phyloP scores from a whole-genome alignment of 805 yeast genomes.

The Lachancea nothofagi region DNA sequence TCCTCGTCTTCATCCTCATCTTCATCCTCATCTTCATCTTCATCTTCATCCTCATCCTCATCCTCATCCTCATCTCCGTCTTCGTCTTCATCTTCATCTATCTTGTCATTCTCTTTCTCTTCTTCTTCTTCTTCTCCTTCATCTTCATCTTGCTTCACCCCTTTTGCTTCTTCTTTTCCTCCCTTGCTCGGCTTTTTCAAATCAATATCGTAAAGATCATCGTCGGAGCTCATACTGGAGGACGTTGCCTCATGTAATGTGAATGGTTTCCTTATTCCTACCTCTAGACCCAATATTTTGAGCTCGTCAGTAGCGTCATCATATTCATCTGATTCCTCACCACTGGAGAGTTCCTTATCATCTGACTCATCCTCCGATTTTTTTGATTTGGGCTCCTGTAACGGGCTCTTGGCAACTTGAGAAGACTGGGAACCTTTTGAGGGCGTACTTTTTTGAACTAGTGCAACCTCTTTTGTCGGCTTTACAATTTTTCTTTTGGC shows the following conservation, averaged over 20 bases:
- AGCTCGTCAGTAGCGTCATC: slow-evolving; percentile 5
- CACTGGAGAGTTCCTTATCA: not conserved
- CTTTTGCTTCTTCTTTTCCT: slow-evolving; percentile 8
- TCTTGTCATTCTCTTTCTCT: slow-evolving; percentile 9
- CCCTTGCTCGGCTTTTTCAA: no score
- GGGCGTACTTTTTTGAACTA: not conserved
- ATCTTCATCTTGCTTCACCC: slow-evolving; percentile 6
- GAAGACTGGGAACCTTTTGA: no score
- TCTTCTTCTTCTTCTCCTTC: slow-evolving; percentile 5
- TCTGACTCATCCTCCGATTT: not conserved
- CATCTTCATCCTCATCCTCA: slow-evolving; percentile 9
- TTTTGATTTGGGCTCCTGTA: no score
- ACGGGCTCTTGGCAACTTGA: no score
- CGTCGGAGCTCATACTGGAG: no score
- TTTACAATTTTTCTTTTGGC: not conserved
- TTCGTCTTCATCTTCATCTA: slow-evolving; percentile 9
- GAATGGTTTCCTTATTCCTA: not conserved
- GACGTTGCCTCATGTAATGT: not conserved
- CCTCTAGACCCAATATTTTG: no score
- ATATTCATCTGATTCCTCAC: not conserved
- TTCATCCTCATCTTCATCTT: slow-evolving; percentile 2
- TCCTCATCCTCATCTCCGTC: slow-evolving; percentile 5
- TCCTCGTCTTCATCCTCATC: slow-evolving; percentile 8
- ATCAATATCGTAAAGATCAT: no score
- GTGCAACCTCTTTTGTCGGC: not conserved